Base-by-base conservation (phyloP, 257 asterid genomes). In the Gardenia jasminoides region DNA sequence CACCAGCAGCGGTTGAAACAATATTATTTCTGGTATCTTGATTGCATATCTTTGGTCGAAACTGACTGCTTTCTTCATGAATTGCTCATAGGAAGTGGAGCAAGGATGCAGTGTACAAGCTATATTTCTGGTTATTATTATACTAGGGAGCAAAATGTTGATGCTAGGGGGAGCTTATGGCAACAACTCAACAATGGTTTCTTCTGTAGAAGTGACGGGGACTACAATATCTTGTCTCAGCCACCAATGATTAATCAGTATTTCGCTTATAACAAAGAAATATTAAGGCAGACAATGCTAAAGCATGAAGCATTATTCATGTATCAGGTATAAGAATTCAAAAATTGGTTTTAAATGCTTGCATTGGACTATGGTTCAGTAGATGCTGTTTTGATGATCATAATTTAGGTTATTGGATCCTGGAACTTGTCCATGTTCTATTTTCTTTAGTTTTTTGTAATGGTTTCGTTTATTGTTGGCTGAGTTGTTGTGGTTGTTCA, bases 261-360 rank as follows among this genome's bases (percentile, higher is more conserved):
- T 79, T 48, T 78, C 54, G 87, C 67, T 65, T 82, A 82, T 79
- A 84, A 85, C 75, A 90, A 85, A 83, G 91, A 87, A 76, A 43
- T 84, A 74, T 39, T 87, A 79, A 89, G 89, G 82, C 90, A 84
- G 77, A 86, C 82, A 50, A 90, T 93, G 71, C 94, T 87, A 82
- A 87, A 85, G 78, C 97, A 93, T 48, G 94, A 93, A 85, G 87
- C 94, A 76, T 82, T 86, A n/a, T 90, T 93, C 88, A 89, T 87
- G 83, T 71, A 75, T 86, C 98, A 93, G 96, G 98, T 93, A 87
- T 33, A 22, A 58, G 54, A 83, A 31, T 67, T 70, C 36, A 28
- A 44, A 44, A 26, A 67, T 69, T 80, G 44, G 36, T 36, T 62
- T 28, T 10, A 28, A 31, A 73, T 3, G 30, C 26, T 54, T 41